Evolutionary conservation across 2,329 filamentous ascomycete genomes (phyloP).

Genomic region (Talaromyces sp.): DNA sequence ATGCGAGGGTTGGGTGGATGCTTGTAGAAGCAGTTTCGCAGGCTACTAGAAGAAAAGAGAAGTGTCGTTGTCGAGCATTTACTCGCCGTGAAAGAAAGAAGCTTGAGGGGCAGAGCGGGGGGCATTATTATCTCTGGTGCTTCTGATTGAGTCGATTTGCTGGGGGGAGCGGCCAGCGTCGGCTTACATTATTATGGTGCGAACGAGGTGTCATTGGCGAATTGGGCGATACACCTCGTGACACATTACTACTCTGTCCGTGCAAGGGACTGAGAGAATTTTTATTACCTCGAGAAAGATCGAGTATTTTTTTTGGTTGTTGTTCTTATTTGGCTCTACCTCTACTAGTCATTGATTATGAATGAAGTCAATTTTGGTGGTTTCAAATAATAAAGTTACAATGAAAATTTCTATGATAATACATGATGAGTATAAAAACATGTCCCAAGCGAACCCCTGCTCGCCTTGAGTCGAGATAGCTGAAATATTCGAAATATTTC

Average conservation of each 20-base stretch:
- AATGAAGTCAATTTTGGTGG: slow-evolving; percentile 5
- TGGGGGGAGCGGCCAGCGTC: slow-evolving; percentile 13
- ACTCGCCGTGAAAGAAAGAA: slow-evolving; percentile 7
- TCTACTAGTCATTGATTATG: too few relatives aligned
- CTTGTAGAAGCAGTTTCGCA: neutral
- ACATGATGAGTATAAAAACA: slow-evolving; percentile 11
- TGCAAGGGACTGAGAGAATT: neutral
- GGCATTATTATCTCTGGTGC: slow-evolving; percentile 18
- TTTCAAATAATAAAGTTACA: slow-evolving; percentile 15
- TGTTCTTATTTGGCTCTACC: too few relatives aligned
- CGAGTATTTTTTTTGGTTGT: too few relatives aligned
- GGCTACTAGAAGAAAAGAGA: neutral
- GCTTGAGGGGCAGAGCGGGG: slow-evolving; percentile 23
- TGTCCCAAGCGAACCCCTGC: neutral
- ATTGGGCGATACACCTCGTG: slow-evolving; percentile 5
- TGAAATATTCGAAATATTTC: neutral
- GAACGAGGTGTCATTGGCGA: neutral
- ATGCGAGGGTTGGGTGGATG: neutral
- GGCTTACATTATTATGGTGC: slow-evolving; percentile 1
- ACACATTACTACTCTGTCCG: neutral
- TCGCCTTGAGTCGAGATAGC: neutral
- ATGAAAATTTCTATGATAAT: slow-evolving; percentile 12
- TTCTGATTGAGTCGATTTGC: slow-evolving; percentile 1
- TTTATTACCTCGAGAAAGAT: neutral
- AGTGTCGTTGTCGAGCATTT: slow-evolving; percentile 5